Conservation (phyloP, 73 alveolate species). For the Urostyla sp. region DNA sequence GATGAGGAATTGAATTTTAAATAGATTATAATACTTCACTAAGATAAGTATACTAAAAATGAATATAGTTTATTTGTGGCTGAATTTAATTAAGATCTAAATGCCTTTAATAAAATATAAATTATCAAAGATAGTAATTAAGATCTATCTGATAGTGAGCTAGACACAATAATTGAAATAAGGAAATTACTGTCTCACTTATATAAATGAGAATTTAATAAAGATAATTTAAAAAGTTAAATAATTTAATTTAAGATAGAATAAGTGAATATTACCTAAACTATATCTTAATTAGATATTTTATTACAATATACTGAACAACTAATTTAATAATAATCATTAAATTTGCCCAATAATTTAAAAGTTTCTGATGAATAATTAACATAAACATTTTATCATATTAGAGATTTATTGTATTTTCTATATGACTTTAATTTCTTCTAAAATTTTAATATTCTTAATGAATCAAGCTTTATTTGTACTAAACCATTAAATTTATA, state of each 20-base stretch:
- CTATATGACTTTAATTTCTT: constrained; percentile 24
- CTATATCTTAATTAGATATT: not conserved
- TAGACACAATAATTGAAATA: constrained; percentile 22
- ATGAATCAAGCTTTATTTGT: constrained; percentile 28
- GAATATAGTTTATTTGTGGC: constrained; percentile 10
- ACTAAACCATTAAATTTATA: too few species aligned
- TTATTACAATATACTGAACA: not conserved
- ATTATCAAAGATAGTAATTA: constrained; percentile 3
- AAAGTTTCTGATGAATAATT: not conserved
- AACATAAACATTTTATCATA: not conserved
- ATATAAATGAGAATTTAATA: not conserved
- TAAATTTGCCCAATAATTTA: not conserved
- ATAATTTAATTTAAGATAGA: not conserved
- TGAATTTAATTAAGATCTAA: not conserved
- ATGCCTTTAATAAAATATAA: not conserved
- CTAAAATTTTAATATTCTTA: not conserved
- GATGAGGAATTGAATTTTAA: not conserved
- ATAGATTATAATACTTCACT: not conserved
- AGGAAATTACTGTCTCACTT: constrained; percentile 18
- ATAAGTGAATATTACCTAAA: not conserved
- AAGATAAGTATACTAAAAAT: constrained; percentile 27
- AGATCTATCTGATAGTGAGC: constrained; percentile 29
- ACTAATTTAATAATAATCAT: not conserved
- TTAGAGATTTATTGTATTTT: constrained; percentile 19
- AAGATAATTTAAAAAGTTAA: constrained; percentile 25